phyloP scores from a whole-genome alignment of 805 yeast species.

The Yamadazyma laniorum region DNA sequence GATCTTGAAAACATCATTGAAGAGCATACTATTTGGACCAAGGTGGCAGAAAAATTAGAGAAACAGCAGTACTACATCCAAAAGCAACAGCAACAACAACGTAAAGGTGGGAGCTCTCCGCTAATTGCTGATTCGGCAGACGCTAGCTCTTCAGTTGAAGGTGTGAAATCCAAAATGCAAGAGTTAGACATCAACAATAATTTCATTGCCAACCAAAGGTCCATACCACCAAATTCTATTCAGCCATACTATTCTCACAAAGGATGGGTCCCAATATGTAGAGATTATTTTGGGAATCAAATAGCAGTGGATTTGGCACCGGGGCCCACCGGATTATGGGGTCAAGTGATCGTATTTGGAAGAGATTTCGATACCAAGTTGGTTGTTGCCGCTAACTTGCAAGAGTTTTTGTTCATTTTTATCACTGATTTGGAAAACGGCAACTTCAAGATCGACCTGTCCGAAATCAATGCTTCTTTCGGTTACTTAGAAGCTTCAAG shows the following conservation, averaged over 20 bases:
- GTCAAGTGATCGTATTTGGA: slow-evolving; percentile 44
- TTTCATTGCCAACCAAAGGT: slow-evolving; percentile 34
- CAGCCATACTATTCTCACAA: slow-evolving; percentile 35
- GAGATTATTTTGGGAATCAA: slow-evolving; percentile 44
- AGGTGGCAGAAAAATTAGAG: slow-evolving; percentile 40
- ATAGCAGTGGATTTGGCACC: slow-evolving; percentile 43
- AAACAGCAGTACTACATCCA: slow-evolving; percentile 32
- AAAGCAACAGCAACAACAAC: slow-evolving; percentile 19
- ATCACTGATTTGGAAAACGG: slow-evolving; percentile 43
- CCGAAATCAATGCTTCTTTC: slow-evolving; percentile 26
- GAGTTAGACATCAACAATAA: slow-evolving; percentile 17
- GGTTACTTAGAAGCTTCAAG: slow-evolving; percentile 40
- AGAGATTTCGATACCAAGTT: slow-evolving; percentile 45
- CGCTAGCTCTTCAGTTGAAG: slow-evolving; percentile 18
- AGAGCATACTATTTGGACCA: slow-evolving; percentile 42
- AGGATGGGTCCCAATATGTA: slow-evolving; percentile 43
- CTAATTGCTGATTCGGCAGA: slow-evolving; percentile 7
- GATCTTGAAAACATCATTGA: slow-evolving; percentile 44
- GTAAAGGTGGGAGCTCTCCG: slow-evolving; percentile 3
- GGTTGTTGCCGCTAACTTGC: slow-evolving; percentile 36
- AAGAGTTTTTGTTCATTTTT: slow-evolving; percentile 39
- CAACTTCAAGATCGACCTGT: slow-evolving; percentile 39
- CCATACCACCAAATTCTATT: slow-evolving; percentile 37
- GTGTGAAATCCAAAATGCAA: slow-evolving; percentile 12
- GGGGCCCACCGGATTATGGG: slow-evolving; percentile 39